These are phyloP conservation scores for Elsinoe ampelina DNA, from an alignment of 2,329 filamentous ascomycete species.

Conservation along the genomic window DNA sequence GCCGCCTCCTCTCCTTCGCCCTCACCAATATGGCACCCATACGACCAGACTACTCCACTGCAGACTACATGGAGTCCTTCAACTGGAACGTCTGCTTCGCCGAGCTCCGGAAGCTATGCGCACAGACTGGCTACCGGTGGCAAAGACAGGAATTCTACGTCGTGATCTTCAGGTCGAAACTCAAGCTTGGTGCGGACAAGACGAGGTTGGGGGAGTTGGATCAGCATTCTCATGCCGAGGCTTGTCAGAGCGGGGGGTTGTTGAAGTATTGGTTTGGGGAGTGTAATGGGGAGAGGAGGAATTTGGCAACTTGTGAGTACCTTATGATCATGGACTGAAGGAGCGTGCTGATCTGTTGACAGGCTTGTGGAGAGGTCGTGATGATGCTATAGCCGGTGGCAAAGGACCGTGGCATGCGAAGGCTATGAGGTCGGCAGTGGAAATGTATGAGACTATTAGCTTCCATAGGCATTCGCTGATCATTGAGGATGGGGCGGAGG, in stretches of 20 bases:
- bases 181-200: constrained; percentile 59
- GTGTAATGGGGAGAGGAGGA: constrained; percentile 59
- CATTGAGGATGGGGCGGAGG: constrained; percentile 54
- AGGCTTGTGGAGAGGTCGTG: constrained; percentile 56
- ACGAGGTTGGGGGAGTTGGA: constrained; percentile 64
- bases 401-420: constrained; percentile 48
- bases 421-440: constrained; percentile 40
- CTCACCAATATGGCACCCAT: constrained; percentile 55
- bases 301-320: constrained; percentile 60
- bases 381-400: constrained; percentile 53
- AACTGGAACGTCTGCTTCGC: constrained; percentile 62
- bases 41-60: constrained; percentile 65
- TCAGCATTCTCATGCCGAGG: constrained; percentile 69
- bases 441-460: constrained; percentile 36
- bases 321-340: not conserved
- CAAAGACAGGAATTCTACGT: constrained; percentile 63
- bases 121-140: constrained; percentile 45
- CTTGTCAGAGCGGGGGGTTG: constrained; percentile 67
- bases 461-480: constrained; percentile 43
- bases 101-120: constrained; percentile 46
- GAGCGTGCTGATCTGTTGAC: constrained; percentile 29
- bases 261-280: constrained; percentile 89
- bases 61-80: constrained; percentile 62
- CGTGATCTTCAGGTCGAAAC: constrained; percentile 69
- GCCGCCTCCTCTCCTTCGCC: constrained; percentile 61